These are phyloP conservation scores for Schwanniomyces polymorphus DNA, from an alignment of 805 yeast genomes.

Conservation along the genomic window DNA sequence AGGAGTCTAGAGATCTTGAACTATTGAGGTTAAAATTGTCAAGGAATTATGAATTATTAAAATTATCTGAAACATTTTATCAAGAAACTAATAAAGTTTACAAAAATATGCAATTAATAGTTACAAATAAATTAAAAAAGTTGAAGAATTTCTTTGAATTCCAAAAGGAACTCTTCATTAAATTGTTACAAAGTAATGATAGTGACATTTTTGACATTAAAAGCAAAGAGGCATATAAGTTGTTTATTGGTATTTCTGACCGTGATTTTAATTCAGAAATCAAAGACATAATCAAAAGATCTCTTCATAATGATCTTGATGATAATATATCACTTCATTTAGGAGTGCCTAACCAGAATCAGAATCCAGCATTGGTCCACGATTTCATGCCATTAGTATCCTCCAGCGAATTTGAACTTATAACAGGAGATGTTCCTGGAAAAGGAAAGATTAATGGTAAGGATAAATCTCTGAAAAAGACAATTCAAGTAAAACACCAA, in stretches of 20 bases:
- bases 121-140: constrained; percentile 37
- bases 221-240: constrained; percentile 22
- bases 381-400: constrained; percentile 45
- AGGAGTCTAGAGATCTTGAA: constrained; percentile 29
- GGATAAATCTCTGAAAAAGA: constrained; percentile 8
- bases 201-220: constrained; percentile 20
- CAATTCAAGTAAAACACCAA: constrained; percentile 32
- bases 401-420: constrained; percentile 34
- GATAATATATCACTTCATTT: neutral
- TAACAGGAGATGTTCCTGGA: constrained; percentile 38
- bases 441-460: constrained; percentile 16
- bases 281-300: constrained; percentile 23
- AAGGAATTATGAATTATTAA: constrained; percentile 31
- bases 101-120: constrained; percentile 24
- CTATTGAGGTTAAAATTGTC: constrained; percentile 31
- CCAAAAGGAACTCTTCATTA: constrained; percentile 29
- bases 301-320: constrained; percentile 6
- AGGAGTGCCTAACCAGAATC: neutral
- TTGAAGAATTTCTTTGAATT: constrained; percentile 38
- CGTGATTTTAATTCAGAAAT: constrained; percentile 29
- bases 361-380: constrained; percentile 18
- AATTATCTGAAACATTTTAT: constrained; percentile 30
- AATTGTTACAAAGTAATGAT: constrained; percentile 13
- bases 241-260: constrained; percentile 25
- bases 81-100: constrained; percentile 37